These are phyloP conservation scores for Carex kokanica DNA, from an alignment of 176 grass and related monocot genomes.

Conservation along the genomic window DNA sequence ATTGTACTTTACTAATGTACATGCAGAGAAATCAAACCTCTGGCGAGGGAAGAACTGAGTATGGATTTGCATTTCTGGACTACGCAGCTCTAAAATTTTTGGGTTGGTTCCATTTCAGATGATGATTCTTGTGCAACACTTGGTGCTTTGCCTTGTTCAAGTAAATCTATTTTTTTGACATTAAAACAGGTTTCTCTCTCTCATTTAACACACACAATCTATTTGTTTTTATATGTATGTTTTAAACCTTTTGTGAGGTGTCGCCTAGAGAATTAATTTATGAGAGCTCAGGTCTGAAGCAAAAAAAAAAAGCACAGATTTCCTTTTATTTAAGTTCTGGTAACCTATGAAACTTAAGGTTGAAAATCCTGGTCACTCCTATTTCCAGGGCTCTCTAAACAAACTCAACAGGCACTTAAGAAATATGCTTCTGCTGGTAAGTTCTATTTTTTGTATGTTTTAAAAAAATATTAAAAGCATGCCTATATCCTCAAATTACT, in stretches of 20 bases:
- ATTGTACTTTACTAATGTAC: neutral
- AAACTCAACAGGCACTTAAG: conserved; percentile 52
- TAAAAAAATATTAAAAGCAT: conserved; percentile 2
- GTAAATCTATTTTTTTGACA: conserved; percentile 36
- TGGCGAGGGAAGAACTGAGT: conserved; percentile 24
- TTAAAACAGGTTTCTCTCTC: neutral
- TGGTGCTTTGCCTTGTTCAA: conserved; percentile 90
- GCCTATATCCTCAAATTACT: conserved; percentile 8
- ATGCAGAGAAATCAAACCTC: conserved; percentile 27
- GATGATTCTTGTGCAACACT: conserved; percentile 77
- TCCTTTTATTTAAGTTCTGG: neutral
- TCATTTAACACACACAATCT: neutral
- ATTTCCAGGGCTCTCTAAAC: conserved; percentile 77
- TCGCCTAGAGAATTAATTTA: conserved; percentile 84
- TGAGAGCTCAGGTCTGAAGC: conserved; percentile 76
- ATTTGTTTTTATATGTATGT: conserved; percentile 22
- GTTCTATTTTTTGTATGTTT: conserved; percentile 1
- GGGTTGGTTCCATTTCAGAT: conserved; percentile 77
- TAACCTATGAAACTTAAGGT: neutral
- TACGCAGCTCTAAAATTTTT: conserved; percentile 78
- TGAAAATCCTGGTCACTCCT: neutral
- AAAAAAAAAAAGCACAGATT: conserved; percentile 10
- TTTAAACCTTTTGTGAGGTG: conserved; percentile 48
- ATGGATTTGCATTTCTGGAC: conserved; percentile 97
- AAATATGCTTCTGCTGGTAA: conserved; percentile 92